Evolutionary conservation across 1,284 basidiomycete species (phyloP).

Genomic region (Ustilago loliicola): DNA sequence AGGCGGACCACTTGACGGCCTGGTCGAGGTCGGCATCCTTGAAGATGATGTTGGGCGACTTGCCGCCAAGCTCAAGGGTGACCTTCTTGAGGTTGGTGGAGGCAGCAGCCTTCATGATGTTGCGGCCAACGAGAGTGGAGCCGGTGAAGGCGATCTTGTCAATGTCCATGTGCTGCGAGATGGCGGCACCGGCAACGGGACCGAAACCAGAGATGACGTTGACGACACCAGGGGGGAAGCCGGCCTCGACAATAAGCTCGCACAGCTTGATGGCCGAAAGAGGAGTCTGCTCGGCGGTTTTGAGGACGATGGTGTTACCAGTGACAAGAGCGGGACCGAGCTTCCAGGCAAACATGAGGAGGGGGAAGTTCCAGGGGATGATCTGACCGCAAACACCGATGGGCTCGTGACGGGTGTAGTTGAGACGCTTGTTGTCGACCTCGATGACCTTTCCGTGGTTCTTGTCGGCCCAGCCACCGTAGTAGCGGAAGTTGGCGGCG

Average conservation of each 20-base stretch:
- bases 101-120: constrained; percentile 83
- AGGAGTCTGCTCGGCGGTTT: constrained; percentile 82
- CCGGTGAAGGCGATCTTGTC: constrained; percentile 77
- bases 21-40: constrained; percentile 74
- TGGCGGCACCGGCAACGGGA: constrained; percentile 80
- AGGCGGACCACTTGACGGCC: constrained; percentile 76
- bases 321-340: constrained; percentile 74
- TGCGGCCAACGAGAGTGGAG: constrained; percentile 79
- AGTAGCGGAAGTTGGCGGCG: constrained; percentile 78
- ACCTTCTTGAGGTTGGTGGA: constrained; percentile 87
- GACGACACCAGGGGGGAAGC: constrained; percentile 81
- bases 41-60: constrained; percentile 87
- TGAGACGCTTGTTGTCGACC: constrained; percentile 80
- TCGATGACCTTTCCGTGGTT: constrained; percentile 85
- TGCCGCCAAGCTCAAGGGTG: constrained; percentile 84
- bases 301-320: constrained; percentile 72
- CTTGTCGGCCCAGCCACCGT: constrained; percentile 81
- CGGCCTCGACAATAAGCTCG: constrained; percentile 82
- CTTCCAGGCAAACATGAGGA: constrained; percentile 72
- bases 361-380: constrained; percentile 79
- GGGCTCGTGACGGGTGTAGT: constrained; percentile 85
- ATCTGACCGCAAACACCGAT: constrained; percentile 81
- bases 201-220: constrained; percentile 86
- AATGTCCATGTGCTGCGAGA: constrained; percentile 76
- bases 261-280: constrained; percentile 79